Evolutionary conservation across 2,329 filamentous ascomycete species (phyloP).

Genomic region (Botrytis medusae): DNA sequence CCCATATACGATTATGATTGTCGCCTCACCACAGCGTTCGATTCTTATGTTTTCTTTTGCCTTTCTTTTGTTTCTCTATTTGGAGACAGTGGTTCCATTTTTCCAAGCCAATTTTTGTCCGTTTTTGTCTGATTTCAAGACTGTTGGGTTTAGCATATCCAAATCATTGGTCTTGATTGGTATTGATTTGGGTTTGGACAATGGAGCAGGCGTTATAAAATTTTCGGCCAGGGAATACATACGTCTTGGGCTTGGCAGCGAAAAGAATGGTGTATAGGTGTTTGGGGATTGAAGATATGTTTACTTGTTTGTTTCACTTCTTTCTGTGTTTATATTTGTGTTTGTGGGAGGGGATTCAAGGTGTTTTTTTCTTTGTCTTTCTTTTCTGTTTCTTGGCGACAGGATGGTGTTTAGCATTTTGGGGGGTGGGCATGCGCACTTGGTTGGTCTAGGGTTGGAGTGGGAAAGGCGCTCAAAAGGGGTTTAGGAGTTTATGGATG

Average conservation of each 20-base stretch:
- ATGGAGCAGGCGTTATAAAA: conserved; percentile 8
- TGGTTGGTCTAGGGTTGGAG: background rate
- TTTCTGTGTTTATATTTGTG: background rate
- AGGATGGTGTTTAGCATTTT: background rate
- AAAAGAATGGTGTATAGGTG: background rate
- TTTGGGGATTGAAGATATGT: background rate
- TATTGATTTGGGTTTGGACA: background rate
- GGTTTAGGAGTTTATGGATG: background rate
- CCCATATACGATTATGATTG: background rate
- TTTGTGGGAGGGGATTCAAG: background rate
- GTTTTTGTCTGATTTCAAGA: background rate
- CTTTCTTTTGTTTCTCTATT: background rate
- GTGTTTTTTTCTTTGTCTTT: background rate
- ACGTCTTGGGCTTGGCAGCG: background rate
- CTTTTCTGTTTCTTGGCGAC: background rate
- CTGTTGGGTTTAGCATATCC: background rate
- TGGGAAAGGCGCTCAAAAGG: background rate
- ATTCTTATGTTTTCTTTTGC: background rate
- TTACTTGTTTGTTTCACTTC: background rate
- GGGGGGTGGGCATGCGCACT: background rate
- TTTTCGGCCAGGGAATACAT: background rate
- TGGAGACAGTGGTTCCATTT: background rate
- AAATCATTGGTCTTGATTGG: background rate
- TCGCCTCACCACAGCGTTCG: background rate
- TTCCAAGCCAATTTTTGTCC: background rate